Conservation (phyloP, 2,329 filamentous ascomycete genomes). For the Eurotiales sp. region DNA sequence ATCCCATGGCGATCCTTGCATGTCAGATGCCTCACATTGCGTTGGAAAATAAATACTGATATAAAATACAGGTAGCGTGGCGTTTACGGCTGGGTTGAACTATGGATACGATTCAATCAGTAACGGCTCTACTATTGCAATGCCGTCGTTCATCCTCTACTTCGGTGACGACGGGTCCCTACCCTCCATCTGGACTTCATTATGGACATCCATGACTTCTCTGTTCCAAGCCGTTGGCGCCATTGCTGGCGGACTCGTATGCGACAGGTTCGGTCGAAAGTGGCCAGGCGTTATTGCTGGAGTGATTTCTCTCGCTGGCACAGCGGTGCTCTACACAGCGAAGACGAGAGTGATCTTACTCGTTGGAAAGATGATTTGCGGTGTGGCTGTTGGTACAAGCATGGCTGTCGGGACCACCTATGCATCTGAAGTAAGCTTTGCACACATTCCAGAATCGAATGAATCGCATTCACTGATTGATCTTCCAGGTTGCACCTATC, state of each 20-base stretch:
- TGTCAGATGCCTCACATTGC: no score
- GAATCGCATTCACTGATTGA: background rate
- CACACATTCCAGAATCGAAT: background rate
- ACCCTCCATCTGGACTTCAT: slow-evolving; percentile 20
- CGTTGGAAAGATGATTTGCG: slow-evolving; percentile 20
- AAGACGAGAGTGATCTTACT: slow-evolving; percentile 16
- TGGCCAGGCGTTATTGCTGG: slow-evolving; percentile 31
- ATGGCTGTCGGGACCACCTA: slow-evolving; percentile 21
- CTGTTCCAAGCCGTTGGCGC: slow-evolving; percentile 22
- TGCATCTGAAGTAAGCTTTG: slow-evolving; percentile 17
- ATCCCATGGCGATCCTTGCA: no score
- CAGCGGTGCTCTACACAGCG: slow-evolving; percentile 16
- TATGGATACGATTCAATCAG: slow-evolving; percentile 29
- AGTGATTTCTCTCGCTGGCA: slow-evolving; percentile 19
- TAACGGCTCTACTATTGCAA: slow-evolving; percentile 20
- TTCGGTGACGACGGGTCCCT: slow-evolving; percentile 17
- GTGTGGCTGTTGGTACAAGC: slow-evolving; percentile 17
- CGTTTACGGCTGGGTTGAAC: background rate
- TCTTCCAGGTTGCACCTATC: background rate
- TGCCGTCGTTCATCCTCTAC: slow-evolving; percentile 19
- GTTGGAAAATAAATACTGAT: no score
- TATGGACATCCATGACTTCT: slow-evolving; percentile 22
- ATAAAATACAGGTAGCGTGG: no score
- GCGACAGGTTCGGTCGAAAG: slow-evolving; percentile 33
- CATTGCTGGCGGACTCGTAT: slow-evolving; percentile 27